phyloP scores from a whole-genome alignment of 805 yeast species.

The Yamadazyma akitaensis region DNA sequence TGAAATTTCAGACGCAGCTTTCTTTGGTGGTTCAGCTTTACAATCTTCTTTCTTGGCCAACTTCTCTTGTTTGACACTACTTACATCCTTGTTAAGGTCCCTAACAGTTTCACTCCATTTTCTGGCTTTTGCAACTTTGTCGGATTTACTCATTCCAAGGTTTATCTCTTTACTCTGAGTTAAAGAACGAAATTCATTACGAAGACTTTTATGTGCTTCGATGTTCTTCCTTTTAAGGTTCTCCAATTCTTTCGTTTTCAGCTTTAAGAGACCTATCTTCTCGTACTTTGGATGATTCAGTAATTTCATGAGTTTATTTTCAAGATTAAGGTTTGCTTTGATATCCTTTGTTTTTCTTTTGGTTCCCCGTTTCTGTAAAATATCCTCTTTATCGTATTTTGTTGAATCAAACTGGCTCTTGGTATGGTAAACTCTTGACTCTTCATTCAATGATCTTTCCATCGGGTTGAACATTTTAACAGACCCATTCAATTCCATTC shows the following conservation, averaged over 20 bases:
- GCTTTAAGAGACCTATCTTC: conserved; percentile 18
- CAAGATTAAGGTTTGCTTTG: conserved; percentile 30
- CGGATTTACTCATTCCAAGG: conserved; percentile 12
- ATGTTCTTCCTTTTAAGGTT: neutral
- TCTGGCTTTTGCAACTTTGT: conserved; percentile 6
- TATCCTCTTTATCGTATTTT: conserved; percentile 46
- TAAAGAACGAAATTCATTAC: conserved; percentile 6
- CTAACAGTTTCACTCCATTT: conserved; percentile 10
- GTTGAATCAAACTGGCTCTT: conserved; percentile 24
- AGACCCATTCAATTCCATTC: conserved; percentile 75
- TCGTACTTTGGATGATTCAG: conserved; percentile 18
- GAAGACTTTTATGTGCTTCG: conserved; percentile 1
- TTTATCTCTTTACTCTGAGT: conserved; percentile 10
- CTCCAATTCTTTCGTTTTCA: conserved; percentile 8
- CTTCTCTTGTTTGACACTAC: neutral
- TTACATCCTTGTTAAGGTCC: neutral
- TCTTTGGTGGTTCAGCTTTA: neutral
- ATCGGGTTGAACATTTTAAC: conserved; percentile 47
- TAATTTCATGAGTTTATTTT: conserved; percentile 28
- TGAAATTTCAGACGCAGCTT: neutral
- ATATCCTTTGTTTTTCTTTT: conserved; percentile 30
- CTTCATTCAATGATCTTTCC: conserved; percentile 17
- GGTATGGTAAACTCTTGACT: conserved; percentile 20
- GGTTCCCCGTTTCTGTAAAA: conserved; percentile 37
- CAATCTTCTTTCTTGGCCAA: neutral